These are phyloP conservation scores for Hyaloscypha finlandica DNA, from an alignment of 495 filamentous ascomycete genomes.

Conservation along the genomic window DNA sequence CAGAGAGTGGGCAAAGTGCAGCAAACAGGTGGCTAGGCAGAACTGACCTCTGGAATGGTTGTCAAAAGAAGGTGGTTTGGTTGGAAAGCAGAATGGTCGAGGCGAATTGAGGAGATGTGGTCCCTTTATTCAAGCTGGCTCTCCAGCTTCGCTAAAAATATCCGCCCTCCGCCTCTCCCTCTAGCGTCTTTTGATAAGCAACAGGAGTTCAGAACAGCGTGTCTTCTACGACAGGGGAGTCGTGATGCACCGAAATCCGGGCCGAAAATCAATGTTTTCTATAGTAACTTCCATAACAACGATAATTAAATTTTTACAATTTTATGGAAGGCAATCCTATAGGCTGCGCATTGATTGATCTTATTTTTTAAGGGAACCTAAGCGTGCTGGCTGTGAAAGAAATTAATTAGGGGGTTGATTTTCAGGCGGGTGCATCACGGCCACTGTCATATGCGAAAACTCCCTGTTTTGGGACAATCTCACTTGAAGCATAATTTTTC, in stretches of 20 bases:
- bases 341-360: no score
- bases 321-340: no score
- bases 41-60: constrained; percentile 5
- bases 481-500: no score
- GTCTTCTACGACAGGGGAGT: constrained; percentile 12
- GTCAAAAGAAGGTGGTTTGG: constrained; percentile 8
- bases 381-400: no score
- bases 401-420: no score
- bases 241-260: not conserved
- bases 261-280: no score
- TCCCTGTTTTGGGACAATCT: no score
- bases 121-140: constrained; percentile 23
- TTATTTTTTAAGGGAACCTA: no score
- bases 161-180: not conserved
- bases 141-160: constrained; percentile 9
- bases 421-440: no score
- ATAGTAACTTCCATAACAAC: no score
- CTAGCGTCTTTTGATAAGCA: not conserved
- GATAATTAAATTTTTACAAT: no score
- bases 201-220: constrained; percentile 10
- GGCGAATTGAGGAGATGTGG: constrained; percentile 24
- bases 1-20: not conserved
- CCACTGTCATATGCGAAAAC: no score
- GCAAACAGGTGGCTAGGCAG: not conserved
- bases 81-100: constrained; percentile 4